Evolutionary conservation across 2,329 filamentous ascomycete species (phyloP).

Genomic region (Nemania bipapillata): DNA sequence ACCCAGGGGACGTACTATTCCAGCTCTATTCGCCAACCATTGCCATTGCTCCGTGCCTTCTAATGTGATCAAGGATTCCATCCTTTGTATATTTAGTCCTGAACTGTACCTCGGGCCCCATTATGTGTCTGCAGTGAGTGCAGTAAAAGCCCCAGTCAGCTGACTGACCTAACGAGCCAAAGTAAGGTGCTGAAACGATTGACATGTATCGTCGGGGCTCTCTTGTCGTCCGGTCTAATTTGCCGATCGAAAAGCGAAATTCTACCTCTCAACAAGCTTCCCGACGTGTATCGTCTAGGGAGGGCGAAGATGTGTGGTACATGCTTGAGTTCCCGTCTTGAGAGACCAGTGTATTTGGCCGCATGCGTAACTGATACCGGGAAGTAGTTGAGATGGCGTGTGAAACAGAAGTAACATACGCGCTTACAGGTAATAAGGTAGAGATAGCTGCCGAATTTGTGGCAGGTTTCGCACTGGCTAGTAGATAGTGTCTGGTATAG

Average conservation of each 20-base stretch:
- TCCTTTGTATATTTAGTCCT: neutral
- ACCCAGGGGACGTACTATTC: too few relatives aligned
- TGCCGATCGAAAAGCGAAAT: conserved; percentile 15
- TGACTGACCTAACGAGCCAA: neutral
- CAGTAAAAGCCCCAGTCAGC: neutral
- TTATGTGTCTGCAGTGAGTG: neutral
- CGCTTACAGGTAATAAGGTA: conserved; percentile 55
- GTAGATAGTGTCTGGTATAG: conserved; percentile 52
- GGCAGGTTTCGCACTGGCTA: conserved; percentile 51
- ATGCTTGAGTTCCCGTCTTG: conserved; percentile 9
- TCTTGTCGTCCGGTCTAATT: conserved; percentile 8
- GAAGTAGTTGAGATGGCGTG: conserved; percentile 47
- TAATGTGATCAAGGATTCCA: neutral
- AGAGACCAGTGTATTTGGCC: neutral
- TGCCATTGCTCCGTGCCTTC: neutral
- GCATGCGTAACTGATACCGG: conserved; percentile 41
- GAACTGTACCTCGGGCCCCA: neutral
- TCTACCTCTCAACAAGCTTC: conserved; percentile 6
- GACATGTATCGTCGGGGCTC: neutral
- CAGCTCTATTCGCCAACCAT: neutral
- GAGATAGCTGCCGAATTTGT: conserved; percentile 54
- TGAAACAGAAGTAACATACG: conserved; percentile 56
- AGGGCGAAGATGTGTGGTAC: conserved; percentile 17
- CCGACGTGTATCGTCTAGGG: conserved; percentile 18
- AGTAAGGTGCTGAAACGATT: neutral